phyloP scores from a whole-genome alignment of 75 land plant genomes.

The Pinus albicaulis region DNA sequence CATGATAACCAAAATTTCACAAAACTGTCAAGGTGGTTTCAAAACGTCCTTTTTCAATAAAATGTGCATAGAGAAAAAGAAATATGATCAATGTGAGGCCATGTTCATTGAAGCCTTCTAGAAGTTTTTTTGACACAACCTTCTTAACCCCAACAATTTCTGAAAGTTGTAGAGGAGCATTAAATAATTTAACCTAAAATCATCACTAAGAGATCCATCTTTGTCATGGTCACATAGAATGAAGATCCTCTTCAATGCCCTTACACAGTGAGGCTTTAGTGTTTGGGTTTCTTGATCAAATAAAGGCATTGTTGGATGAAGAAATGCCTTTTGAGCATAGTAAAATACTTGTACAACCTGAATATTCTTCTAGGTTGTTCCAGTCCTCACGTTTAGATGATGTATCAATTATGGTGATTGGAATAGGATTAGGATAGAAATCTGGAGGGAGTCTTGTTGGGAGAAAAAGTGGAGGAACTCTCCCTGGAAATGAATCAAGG shows the following conservation, averaged over 20 bases:
- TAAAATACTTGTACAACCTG: conserved; percentile 97
- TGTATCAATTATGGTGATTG: conserved; percentile 87
- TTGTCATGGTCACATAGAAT: conserved; percentile 95
- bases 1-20: conserved; percentile 92
- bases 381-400: conserved; percentile 75
- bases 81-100: conserved; percentile 97
- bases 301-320: conserved; percentile 96
- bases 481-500: conserved; percentile 69
- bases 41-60: conserved; percentile 97
- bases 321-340: conserved; percentile 98
- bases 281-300: conserved; percentile 97
- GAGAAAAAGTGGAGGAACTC: conserved; percentile 69
- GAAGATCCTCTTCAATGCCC: conserved; percentile 92
- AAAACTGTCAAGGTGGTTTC: conserved; percentile 99
- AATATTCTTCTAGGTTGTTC: conserved; percentile 43
- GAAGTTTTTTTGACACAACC: conserved; percentile 90
- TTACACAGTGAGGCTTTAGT: conserved; percentile 88
- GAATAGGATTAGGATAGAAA: conserved; percentile 84
- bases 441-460: conserved; percentile 85
- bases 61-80: conserved; percentile 93
- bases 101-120: conserved; percentile 88
- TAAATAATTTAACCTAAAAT: conserved; percentile 97
- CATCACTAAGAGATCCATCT: conserved; percentile 97
- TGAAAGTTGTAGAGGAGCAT: conserved; percentile 92
- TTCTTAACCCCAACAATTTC: conserved; percentile 94